Evolutionary conservation across 305 asterid species (phyloP).

Genomic region (Rubia tinctorum): DNA sequence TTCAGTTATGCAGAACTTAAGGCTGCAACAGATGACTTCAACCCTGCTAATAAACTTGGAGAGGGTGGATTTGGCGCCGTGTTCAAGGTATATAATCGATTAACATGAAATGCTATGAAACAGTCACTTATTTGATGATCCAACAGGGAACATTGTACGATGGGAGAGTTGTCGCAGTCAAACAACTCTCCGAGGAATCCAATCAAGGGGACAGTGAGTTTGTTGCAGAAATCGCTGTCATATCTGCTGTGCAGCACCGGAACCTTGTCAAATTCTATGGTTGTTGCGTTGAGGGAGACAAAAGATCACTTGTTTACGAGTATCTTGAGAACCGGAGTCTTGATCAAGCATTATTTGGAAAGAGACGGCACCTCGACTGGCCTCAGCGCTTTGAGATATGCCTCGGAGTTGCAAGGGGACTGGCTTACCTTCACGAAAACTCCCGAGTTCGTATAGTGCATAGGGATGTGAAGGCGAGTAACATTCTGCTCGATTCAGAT

Average conservation of each 20-base stretch:
- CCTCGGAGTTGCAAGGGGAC: conserved; percentile 83
- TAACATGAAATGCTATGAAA: background rate
- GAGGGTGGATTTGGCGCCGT: conserved; percentile 95
- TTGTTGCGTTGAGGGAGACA: conserved; percentile 75
- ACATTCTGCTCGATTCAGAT: conserved; percentile 61
- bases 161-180: conserved; percentile 64
- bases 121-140: conserved; percentile 6
- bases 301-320: conserved; percentile 69
- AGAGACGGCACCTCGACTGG: conserved; percentile 55
- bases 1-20: conserved; percentile 60
- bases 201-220: conserved; percentile 75
- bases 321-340: conserved; percentile 74
- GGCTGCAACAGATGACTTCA: conserved; percentile 63
- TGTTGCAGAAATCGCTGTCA: conserved; percentile 69
- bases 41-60: conserved; percentile 60
- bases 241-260: conserved; percentile 75
- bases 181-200: conserved; percentile 63
- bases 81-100: conserved; percentile 48
- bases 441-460: conserved; percentile 74
- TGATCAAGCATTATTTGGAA: conserved; percentile 63
- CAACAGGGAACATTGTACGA: conserved; percentile 63
- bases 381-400: conserved; percentile 55
- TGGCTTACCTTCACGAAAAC: conserved; percentile 81
- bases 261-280: conserved; percentile 81
- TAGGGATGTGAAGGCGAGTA: conserved; percentile 87